These are phyloP conservation scores for Emericellopsis cladophorae DNA, from an alignment of 2,329 filamentous ascomycete species.

Conservation along the genomic window DNA sequence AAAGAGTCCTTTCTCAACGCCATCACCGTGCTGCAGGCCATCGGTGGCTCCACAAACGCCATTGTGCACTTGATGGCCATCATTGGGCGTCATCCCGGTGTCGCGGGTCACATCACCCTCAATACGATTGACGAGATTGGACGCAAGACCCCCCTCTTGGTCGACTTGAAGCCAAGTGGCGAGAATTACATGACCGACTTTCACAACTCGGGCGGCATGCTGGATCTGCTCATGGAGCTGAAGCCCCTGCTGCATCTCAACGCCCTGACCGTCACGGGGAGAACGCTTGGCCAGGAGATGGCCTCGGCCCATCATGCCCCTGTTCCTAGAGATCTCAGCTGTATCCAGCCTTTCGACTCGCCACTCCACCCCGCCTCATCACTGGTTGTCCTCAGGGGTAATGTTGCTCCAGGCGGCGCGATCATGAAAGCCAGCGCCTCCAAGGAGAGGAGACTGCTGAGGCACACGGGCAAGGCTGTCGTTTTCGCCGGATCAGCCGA, in stretches of 20 bases:
- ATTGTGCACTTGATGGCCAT: constrained; percentile 82
- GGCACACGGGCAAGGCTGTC: constrained; percentile 35
- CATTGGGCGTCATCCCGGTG: constrained; percentile 56
- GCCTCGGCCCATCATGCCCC: constrained; percentile 51
- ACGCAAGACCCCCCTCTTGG: constrained; percentile 65
- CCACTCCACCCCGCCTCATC: constrained; percentile 66
- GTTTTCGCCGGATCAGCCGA: constrained; percentile 68
- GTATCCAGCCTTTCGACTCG: constrained; percentile 52
- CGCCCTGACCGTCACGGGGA: constrained; percentile 73
- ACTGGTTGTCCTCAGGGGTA: constrained; percentile 71
- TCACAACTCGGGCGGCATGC: constrained; percentile 77
- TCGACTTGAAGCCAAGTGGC: constrained; percentile 76
- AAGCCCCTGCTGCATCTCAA: constrained; percentile 64
- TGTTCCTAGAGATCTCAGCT: constrained; percentile 20
- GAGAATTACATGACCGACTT: constrained; percentile 85
- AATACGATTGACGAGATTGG: constrained; percentile 71
- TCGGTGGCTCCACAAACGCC: constrained; percentile 77
- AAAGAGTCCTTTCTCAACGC: constrained; percentile 73
- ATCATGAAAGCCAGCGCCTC: constrained; percentile 82
- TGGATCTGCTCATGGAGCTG: constrained; percentile 67
- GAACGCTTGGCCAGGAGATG: constrained; percentile 70
- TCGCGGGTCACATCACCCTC: constrained; percentile 52
- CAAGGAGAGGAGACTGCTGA: constrained; percentile 53
- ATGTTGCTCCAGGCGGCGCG: constrained; percentile 70
- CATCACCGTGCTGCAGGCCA: constrained; percentile 73